Evolutionary conservation across 106 monocot genomes (phyloP), one percentile per base, ranked within the genome.

Genomic region (Triglochin maritima): DNA sequence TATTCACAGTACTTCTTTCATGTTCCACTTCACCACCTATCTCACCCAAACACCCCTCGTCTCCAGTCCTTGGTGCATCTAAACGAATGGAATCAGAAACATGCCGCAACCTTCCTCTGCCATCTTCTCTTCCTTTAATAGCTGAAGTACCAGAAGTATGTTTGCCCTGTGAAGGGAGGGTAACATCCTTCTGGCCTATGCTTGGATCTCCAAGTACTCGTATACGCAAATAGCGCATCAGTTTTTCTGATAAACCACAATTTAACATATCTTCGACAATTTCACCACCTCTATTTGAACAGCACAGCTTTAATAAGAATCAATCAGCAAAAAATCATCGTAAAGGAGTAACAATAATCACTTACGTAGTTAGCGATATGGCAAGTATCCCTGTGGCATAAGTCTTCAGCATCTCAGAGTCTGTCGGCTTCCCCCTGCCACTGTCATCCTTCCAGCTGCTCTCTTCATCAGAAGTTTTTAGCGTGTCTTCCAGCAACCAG

Each of bases 321-420:
- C 9, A 64, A 57, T 44, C 12, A 69, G 42, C 48, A 43, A 59
- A 63, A 63, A 71, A 58, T 4, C 56, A 13, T 42, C 51, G 6
- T 10, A 16, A 9, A 15, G 4, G 44, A 54, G 6, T 42, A 48
- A 29, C 14, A 53, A 53, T 4, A 60, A 64, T 60, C 29, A 17
- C 76, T 52, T 75, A 96, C 91, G 81, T 75, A 55, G 65, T 50
- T 8, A 96, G 67, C 13, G 87, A 88, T 51, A 88, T 74, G 63
- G 85, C 85, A 76, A 96, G 90, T 74, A 96, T 81, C 51, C 96
- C 96, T 67, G 85, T 88, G 63, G 91, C 81, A 82, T 96, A 96
- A 6, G 91, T 85, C 62, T 67, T 85, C 68, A 96, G 72, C 85
- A 96, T 84, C 71, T 96, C 88, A 67, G 65, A 75, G 77, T 96